Evolutionary conservation across 495 filamentous ascomycete genomes (phyloP).

Genomic region (Penicillium herquei): DNA sequence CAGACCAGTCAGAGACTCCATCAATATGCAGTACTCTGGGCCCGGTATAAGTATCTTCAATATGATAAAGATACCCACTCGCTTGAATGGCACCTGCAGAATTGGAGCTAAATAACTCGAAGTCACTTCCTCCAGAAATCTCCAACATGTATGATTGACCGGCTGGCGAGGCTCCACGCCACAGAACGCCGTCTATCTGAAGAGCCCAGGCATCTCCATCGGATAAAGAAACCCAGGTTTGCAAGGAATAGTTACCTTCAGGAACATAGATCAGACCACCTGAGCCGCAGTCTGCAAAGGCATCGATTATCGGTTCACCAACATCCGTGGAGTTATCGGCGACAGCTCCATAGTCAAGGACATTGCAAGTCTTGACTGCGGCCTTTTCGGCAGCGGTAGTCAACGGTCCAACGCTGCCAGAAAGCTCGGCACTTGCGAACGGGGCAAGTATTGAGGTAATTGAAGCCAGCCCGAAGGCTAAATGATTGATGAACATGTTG

Average conservation of each 20-base stretch:
- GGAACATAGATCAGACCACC: neutral
- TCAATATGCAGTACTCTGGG: neutral
- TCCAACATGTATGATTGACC: too few relatives aligned
- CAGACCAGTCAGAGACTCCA: neutral
- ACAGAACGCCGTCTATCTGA: neutral
- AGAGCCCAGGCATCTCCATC: neutral
- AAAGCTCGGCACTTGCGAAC: neutral
- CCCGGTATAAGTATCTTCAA: neutral
- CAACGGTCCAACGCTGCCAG: neutral
- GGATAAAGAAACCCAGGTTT: neutral
- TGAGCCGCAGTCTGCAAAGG: neutral
- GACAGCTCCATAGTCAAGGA: neutral
- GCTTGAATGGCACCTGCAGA: neutral
- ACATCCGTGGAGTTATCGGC: neutral
- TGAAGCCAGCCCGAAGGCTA: too few relatives aligned
- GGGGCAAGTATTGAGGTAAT: too few relatives aligned
- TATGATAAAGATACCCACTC: neutral
- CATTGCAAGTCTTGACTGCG: neutral
- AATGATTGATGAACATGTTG: too few relatives aligned
- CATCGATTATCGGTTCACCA: neutral
- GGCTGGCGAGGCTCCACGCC: neutral
- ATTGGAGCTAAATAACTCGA: neutral
- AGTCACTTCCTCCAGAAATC: neutral
- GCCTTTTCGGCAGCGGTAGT: neutral
- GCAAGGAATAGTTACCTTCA: neutral